phyloP scores from a whole-genome alignment of 2,329 filamentous ascomycete genomes.

The Aureobasidium mangrovei region DNA sequence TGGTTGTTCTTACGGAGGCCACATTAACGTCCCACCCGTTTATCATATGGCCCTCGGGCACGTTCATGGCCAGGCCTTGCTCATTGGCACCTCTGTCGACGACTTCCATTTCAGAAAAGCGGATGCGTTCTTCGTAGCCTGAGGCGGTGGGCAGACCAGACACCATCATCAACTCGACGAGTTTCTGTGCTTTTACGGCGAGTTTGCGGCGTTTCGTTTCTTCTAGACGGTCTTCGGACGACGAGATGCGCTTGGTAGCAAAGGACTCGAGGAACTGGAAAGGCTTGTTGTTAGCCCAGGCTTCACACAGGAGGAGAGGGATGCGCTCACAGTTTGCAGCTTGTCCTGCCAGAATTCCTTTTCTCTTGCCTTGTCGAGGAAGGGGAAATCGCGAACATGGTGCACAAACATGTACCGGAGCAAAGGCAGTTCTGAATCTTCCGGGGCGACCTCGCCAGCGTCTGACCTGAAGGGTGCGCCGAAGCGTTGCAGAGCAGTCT shows the following conservation, averaged over 20 bases:
- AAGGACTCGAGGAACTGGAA: constrained; percentile 88
- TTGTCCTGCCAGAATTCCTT: constrained; percentile 99
- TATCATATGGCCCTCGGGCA: constrained; percentile 84
- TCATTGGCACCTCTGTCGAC: constrained; percentile 91
- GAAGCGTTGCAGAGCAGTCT: constrained; percentile 88
- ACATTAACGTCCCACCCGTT: constrained; percentile 98
- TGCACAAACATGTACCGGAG: constrained; percentile 96
- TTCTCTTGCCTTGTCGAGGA: constrained; percentile 90
- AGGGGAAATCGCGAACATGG: constrained; percentile 95
- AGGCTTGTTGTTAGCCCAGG: neutral
- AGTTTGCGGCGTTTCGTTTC: constrained; percentile 92
- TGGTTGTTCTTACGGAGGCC: constrained; percentile 72
- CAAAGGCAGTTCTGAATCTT: constrained; percentile 89
- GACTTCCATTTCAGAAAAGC: constrained; percentile 94
- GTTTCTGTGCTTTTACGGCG: constrained; percentile 84
- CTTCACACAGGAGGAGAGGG: neutral
- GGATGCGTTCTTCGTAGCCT: constrained; percentile 93
- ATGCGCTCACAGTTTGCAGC: constrained; percentile 68
- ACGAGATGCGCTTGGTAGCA: constrained; percentile 92
- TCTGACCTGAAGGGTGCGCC: constrained; percentile 92
- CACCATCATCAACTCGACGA: constrained; percentile 99
- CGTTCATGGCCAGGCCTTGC: constrained; percentile 73
- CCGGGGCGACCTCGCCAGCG: constrained; percentile 80
- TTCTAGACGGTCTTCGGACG: constrained; percentile 89
- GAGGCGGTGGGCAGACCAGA: constrained; percentile 92